Percentiles rank a stretch among this genome's conserved stretches.
These are phyloP conservation scores for Punctularia strigosozonata DNA, from an alignment of 768 basidiomycete species.

Conservation along the genomic window DNA sequence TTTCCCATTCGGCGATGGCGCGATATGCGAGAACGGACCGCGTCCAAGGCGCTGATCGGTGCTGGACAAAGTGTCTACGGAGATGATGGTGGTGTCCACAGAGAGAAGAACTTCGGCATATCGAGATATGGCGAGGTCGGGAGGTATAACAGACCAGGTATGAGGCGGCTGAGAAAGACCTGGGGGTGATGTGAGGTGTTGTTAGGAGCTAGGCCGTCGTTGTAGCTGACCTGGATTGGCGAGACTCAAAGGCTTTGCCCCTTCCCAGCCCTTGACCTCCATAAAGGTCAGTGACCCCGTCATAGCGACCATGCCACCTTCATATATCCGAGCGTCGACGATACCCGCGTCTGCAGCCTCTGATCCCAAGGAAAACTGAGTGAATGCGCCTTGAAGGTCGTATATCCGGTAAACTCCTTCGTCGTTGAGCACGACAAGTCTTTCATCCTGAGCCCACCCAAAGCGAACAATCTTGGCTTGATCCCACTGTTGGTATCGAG, in stretches of 20 bases:
- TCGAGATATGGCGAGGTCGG: constrained; percentile 78
- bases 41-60: constrained; percentile 81
- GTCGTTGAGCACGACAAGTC: constrained; percentile 77
- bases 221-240: constrained; percentile 59
- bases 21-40: constrained; percentile 81
- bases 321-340: constrained; percentile 77
- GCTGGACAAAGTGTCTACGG: constrained; percentile 80
- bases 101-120: constrained; percentile 87
- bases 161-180: constrained; percentile 70
- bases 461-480: constrained; percentile 72
- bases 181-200: constrained; percentile 15
- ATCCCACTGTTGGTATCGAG: constrained; percentile 75
- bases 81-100: constrained; percentile 66
- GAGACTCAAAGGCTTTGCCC: constrained; percentile 57
- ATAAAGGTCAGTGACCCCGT: constrained; percentile 64
- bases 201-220: not conserved
- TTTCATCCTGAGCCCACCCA: constrained; percentile 78
- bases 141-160: constrained; percentile 84
- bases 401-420: constrained; percentile 89
- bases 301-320: constrained; percentile 78
- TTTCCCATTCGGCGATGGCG: constrained; percentile 90
- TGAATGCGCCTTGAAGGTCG: constrained; percentile 76
- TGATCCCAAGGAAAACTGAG: constrained; percentile 72
- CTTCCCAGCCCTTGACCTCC: constrained; percentile 87
- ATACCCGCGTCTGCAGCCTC: constrained; percentile 79